These are phyloP conservation scores for Dactylonectria macrodidyma DNA, from an alignment of 2,329 filamentous ascomycete genomes.

Conservation along the genomic window DNA sequence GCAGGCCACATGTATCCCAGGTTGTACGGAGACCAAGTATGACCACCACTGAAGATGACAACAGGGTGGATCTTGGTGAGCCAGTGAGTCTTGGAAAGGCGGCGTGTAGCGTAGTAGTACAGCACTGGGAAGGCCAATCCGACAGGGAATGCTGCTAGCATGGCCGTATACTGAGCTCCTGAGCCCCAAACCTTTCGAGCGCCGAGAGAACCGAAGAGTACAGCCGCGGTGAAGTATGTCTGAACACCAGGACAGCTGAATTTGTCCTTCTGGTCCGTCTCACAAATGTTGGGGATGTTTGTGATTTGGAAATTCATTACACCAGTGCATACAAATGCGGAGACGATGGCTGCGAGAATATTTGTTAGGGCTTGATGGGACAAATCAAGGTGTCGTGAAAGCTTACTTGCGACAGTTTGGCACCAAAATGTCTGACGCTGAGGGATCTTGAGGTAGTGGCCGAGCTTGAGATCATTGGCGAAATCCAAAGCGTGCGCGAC, in stretches of 20 bases:
- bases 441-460: slow-evolving; percentile 62
- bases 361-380: background rate
- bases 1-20: slow-evolving; percentile 62
- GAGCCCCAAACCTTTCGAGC: slow-evolving; percentile 55
- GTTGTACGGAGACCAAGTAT: slow-evolving; percentile 62
- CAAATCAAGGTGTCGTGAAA: accelerated
- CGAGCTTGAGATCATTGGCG: slow-evolving; percentile 54
- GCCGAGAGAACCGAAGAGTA: slow-evolving; percentile 59
- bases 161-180: slow-evolving; percentile 53
- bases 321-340: slow-evolving; percentile 53
- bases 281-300: slow-evolving; percentile 56
- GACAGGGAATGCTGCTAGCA: slow-evolving; percentile 58
- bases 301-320: slow-evolving; percentile 56
- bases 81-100: slow-evolving; percentile 51
- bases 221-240: slow-evolving; percentile 57
- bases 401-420: slow-evolving; percentile 51
- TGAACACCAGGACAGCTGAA: slow-evolving; percentile 58
- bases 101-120: slow-evolving; percentile 56
- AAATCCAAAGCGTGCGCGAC: slow-evolving; percentile 56
- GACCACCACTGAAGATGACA: slow-evolving; percentile 58
- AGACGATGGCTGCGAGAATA: slow-evolving; percentile 45
- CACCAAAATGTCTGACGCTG: slow-evolving; percentile 54
- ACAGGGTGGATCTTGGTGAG: slow-evolving; percentile 61
- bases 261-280: slow-evolving; percentile 51
- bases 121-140: slow-evolving; percentile 55